Evolutionary conservation across 2,329 filamentous ascomycete species (phyloP).

Genomic region (Chlorencoelia australis): DNA sequence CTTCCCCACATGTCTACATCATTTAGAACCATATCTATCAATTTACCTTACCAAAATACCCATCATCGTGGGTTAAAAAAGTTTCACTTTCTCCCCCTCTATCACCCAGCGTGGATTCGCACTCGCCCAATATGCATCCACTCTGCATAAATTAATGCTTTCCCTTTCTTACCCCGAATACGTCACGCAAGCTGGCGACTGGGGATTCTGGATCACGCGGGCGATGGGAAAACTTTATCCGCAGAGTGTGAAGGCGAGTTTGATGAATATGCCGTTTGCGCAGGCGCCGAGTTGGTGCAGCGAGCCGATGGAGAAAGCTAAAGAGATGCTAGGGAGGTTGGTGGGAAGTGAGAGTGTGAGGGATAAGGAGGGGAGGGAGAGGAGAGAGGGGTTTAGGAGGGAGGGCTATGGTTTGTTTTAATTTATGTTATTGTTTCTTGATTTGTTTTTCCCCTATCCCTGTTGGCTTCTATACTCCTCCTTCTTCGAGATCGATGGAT

Average conservation of each 20-base stretch:
- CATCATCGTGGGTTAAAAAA: no score
- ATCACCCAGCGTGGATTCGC: slow-evolving; percentile 43
- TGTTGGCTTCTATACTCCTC: no score
- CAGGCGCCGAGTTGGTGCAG: slow-evolving; percentile 38
- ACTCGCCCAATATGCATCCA: slow-evolving; percentile 51
- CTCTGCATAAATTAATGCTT: slow-evolving; percentile 58
- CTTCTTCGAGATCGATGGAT: no score
- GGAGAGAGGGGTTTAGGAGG: slow-evolving; percentile 49
- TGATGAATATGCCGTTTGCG: slow-evolving; percentile 49
- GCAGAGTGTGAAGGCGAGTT: slow-evolving; percentile 44
- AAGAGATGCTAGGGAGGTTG: slow-evolving; percentile 44
- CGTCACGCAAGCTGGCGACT: slow-evolving; percentile 57
- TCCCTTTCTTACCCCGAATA: slow-evolving; percentile 56
- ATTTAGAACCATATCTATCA: no score
- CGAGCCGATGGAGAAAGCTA: slow-evolving; percentile 46
- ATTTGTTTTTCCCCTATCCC: no score
- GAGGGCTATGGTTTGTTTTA: slow-evolving; percentile 21
- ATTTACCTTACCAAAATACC: no score
- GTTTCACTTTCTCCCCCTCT: slow-evolving; percentile 36
- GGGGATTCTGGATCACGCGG: slow-evolving; percentile 58
- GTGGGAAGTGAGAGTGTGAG: slow-evolving; percentile 41
- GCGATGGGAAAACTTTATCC: slow-evolving; percentile 51
- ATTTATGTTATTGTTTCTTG: no score
- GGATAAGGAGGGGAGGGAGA: slow-evolving; percentile 36
- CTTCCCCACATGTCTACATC: no score